phyloP scores from a whole-genome alignment of 768 basidiomycete species.

The Pleurotus tuber-regium region DNA sequence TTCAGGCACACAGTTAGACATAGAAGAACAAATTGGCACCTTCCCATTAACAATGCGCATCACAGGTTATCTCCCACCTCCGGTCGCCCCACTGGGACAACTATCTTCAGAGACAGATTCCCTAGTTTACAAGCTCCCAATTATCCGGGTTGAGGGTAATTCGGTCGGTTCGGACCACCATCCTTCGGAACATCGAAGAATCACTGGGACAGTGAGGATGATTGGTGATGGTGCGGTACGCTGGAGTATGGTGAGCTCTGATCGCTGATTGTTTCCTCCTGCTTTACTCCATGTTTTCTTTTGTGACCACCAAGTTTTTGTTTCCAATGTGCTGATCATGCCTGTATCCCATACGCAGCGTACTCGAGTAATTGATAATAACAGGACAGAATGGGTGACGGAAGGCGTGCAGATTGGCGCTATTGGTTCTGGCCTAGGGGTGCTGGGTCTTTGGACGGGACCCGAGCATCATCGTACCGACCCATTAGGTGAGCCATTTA shows the following conservation, averaged over 20 bases:
- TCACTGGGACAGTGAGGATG: slow-evolving; percentile 46
- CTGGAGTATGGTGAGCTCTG: slow-evolving; percentile 46
- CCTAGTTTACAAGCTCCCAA: slow-evolving; percentile 38
- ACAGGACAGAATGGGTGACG: slow-evolving; percentile 44
- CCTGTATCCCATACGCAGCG: too few relatives aligned
- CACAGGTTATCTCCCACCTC: slow-evolving; percentile 30
- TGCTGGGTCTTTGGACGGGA: slow-evolving; percentile 51
- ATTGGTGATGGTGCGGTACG: slow-evolving; percentile 47
- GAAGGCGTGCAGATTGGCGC: slow-evolving; percentile 60
- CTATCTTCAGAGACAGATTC: slow-evolving; percentile 22
- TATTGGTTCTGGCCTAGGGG: slow-evolving; percentile 48
- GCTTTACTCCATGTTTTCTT: too few relatives aligned
- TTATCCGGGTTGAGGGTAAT: slow-evolving; percentile 49
- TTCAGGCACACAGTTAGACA: slow-evolving; percentile 14
- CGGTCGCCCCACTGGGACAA: slow-evolving; percentile 13
- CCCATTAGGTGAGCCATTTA: not conserved
- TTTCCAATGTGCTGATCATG: not conserved
- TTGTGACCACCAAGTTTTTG: not conserved
- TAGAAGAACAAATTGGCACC: slow-evolving; percentile 47
- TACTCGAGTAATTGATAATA: slow-evolving; percentile 27
- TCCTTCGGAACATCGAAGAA: slow-evolving; percentile 26
- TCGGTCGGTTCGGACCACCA: slow-evolving; percentile 36
- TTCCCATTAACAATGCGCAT: slow-evolving; percentile 50
- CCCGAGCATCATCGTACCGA: slow-evolving; percentile 36
- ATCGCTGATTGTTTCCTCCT: too few relatives aligned